phyloP scores from a whole-genome alignment of 352 stramenopile species.

The Phytophthora europaea region DNA sequence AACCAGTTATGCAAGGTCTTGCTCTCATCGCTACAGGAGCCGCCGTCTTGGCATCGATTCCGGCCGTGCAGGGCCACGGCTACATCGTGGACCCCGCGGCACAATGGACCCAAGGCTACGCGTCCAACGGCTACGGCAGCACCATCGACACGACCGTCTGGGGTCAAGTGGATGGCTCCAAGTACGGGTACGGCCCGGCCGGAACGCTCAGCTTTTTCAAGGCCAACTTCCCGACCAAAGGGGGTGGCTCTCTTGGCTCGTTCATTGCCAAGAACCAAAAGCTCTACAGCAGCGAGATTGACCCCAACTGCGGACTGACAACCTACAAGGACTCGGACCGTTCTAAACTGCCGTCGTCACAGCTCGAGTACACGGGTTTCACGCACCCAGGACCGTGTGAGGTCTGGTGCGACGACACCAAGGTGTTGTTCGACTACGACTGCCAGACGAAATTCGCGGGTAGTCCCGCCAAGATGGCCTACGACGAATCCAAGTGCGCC shows the following conservation, averaged over 20 bases:
- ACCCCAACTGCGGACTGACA: conserved; percentile 53
- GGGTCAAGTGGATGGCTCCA: conserved; percentile 42
- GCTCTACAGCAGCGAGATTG: conserved; percentile 42
- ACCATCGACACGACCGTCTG: conserved; percentile 56
- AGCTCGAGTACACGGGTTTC: conserved; percentile 63
- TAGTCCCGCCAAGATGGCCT: conserved; percentile 46
- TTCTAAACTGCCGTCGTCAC: conserved; percentile 43
- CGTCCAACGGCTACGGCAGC: conserved; percentile 60
- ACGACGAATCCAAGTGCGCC: conserved; percentile 54
- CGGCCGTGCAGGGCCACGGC: conserved; percentile 32
- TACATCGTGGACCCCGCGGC: conserved; percentile 60
- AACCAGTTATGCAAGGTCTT: conserved; percentile 38
- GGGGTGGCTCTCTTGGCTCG: conserved; percentile 48
- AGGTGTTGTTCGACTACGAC: conserved; percentile 57
- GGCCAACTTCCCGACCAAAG: conserved; percentile 42
- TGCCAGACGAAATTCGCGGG: conserved; percentile 53
- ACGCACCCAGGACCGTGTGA: conserved; percentile 70
- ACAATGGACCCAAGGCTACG: conserved; percentile 47
- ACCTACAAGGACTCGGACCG: conserved; percentile 48
- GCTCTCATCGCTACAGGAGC: conserved; percentile 38
- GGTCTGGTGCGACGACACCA: conserved; percentile 67
- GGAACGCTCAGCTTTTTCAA: conserved; percentile 51
- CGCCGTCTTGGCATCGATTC: conserved; percentile 27
- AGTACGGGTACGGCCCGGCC: conserved; percentile 54
- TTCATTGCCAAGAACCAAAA: conserved; percentile 60